These are phyloP conservation scores for Fagopyrum tataricum DNA, from an alignment of 148 eudicot species.

Conservation along the genomic window DNA sequence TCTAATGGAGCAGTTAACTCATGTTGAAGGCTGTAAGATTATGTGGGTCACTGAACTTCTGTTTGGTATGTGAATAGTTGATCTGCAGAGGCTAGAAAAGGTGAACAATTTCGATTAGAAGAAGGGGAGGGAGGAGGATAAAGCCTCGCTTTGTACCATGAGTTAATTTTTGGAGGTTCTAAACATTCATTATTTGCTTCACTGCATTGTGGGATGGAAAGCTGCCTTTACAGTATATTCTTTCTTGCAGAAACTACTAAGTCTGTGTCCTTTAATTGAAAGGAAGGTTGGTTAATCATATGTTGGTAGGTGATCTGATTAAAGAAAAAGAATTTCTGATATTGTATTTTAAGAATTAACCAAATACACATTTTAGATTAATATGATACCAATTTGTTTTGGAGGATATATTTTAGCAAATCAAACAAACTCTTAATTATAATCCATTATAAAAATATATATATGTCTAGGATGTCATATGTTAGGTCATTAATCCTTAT, in stretches of 20 bases:
- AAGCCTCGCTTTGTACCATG: conserved; percentile 4
- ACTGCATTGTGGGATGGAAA: neutral
- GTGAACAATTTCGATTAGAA: neutral
- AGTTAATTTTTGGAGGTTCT: neutral
- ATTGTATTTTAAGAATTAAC: too few relatives aligned
- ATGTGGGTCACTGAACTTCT: neutral
- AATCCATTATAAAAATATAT: too few relatives aligned
- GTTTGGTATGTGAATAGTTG: conserved; percentile 12
- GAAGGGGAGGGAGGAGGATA: neutral
- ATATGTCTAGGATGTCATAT: too few relatives aligned
- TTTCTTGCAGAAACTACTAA: neutral
- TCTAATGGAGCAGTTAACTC: conserved; percentile 1
- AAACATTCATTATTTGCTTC: neutral
- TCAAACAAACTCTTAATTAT: too few relatives aligned
- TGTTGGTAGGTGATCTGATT: too few relatives aligned
- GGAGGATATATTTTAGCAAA: too few relatives aligned
- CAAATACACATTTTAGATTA: too few relatives aligned
- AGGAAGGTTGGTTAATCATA: too few relatives aligned
- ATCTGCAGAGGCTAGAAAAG: conserved; percentile 6
- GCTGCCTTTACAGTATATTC: neutral
- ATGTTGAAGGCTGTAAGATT: conserved; percentile 19
- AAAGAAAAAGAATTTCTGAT: too few relatives aligned
- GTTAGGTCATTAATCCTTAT: too few relatives aligned
- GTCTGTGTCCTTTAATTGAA: neutral
- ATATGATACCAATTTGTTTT: too few relatives aligned